These are phyloP conservation scores for Gastrolobium bilobum DNA, from an alignment of 306 rosid genomes.

Conservation along the genomic window DNA sequence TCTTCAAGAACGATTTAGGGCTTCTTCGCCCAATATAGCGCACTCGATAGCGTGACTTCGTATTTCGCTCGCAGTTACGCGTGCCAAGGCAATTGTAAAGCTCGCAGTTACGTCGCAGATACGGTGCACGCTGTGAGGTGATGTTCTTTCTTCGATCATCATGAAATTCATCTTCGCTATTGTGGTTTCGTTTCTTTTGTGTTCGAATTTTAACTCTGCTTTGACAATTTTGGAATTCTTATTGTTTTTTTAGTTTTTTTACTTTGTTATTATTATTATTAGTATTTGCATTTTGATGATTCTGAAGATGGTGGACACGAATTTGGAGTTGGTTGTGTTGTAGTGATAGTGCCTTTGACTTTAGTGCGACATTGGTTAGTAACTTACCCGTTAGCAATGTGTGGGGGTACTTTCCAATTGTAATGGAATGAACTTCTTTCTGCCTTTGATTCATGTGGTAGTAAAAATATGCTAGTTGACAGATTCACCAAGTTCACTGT, in stretches of 20 bases:
- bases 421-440: constrained; percentile 7
- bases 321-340: constrained; percentile 37
- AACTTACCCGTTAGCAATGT: constrained; percentile 21
- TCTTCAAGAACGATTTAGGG: too few relatives aligned
- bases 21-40: too few relatives aligned
- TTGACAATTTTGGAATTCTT: constrained; percentile 9
- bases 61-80: too few relatives aligned
- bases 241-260: not conserved
- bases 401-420: not conserved
- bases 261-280: not conserved
- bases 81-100: too few relatives aligned
- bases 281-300: constrained; percentile 31
- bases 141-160: constrained; percentile 18
- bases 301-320: constrained; percentile 12
- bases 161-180: not conserved
- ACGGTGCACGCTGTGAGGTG: constrained; percentile 59
- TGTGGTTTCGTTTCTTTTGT: not conserved
- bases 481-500: constrained; percentile 5
- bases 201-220: not conserved
- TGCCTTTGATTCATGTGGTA: constrained; percentile 21
- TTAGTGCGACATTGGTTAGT: constrained; percentile 24
- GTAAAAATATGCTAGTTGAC: constrained; percentile 8
- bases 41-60: too few relatives aligned
- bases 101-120: not conserved
- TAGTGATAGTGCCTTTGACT: constrained; percentile 17